Percentiles rank a stretch among this genome's conserved stretches.
These are phyloP conservation scores for Globisporangium acanthophoron DNA, from an alignment of 352 stramenopile species.

Conservation along the genomic window DNA sequence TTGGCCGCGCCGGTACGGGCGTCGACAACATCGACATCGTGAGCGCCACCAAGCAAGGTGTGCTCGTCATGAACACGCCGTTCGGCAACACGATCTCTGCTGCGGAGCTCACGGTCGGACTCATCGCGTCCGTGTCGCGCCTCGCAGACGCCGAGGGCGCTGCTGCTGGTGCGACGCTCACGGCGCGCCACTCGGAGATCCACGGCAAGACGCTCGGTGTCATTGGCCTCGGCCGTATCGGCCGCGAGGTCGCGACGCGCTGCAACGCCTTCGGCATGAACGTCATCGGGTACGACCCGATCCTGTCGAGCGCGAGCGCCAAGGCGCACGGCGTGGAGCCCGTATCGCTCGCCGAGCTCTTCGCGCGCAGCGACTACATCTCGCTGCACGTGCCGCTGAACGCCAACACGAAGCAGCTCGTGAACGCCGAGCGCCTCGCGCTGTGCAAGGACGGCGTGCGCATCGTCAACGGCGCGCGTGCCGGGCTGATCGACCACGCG, in stretches of 20 bases:
- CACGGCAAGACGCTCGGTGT: constrained; percentile 92
- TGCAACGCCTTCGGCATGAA: constrained; percentile 94
- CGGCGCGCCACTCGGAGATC: constrained; percentile 57
- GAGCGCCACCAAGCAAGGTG: constrained; percentile 85
- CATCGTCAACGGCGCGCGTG: constrained; percentile 93
- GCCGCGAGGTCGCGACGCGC: constrained; percentile 89
- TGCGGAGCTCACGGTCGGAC: constrained; percentile 92
- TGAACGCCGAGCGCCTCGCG: constrained; percentile 72
- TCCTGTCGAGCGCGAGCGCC: constrained; percentile 85
- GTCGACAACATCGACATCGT: constrained; percentile 94
- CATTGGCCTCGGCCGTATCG: constrained; percentile 93
- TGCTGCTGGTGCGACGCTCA: constrained; percentile 1
- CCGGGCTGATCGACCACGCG: constrained; percentile 91
- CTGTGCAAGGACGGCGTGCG: constrained; percentile 91
- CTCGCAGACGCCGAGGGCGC: constrained; percentile 10
- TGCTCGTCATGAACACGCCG: constrained; percentile 96
- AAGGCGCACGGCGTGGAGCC: constrained; percentile 78
- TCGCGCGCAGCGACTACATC: constrained; percentile 93
- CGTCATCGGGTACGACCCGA: constrained; percentile 91
- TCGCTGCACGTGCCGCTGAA: constrained; percentile 96
- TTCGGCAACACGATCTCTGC: constrained; percentile 94
- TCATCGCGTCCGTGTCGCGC: constrained; percentile 78
- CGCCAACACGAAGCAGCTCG: constrained; percentile 90
- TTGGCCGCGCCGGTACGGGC: constrained; percentile 87
- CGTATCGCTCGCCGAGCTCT: constrained; percentile 81